Base-by-base conservation (phyloP, 805 yeast genomes). In the Lipomyces mesembrius region DNA sequence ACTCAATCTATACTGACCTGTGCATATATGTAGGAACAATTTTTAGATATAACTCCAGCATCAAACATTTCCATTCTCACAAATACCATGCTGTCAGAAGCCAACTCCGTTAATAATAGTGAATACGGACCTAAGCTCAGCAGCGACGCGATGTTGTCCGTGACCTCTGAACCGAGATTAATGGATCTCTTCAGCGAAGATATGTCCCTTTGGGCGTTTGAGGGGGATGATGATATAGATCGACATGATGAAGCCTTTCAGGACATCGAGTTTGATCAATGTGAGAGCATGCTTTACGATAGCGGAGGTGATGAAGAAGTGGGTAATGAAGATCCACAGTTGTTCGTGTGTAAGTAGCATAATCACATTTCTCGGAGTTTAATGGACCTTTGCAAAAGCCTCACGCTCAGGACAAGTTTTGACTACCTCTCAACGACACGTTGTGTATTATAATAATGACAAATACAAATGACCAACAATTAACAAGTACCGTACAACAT, bases 1-100 rank as follows among this genome's bases (percentile, higher is more conserved):
- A 35, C 27, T 32, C 12, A 17, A 17, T 39, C 11, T 35, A 9
- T 17, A 43, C 22, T 61, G 27, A 37, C n/a, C 43, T 9, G 63
- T 61, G 57, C 14, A 35, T n/a, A 17, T 8, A 35, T 37, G 25
- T 32, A 61, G 64, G 64, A 61, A 2, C 58, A 57, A n/a, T 61
- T 61, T 46, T 7, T 61, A 14, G 57, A 61, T 12, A n/a, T 56
- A 22, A 22, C 14, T 22, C 12, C 55, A 17, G 2, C 12, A 25
- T 8, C 55, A 17, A 25, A 2, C 22, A 12, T 25, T 11, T 14
- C 34, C 8, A 25, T 29, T 12, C 55, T n/a, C 34, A 52, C 34
- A 22, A 52, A 52, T 22, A 22, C 55, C 17, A 52, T 52, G 55
- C 34, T 52, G 11, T 52, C 55, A 11, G 55, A 52, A 52, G 55